These are phyloP conservation scores for Santalum album DNA, from an alignment of 164 flowering plant genomes.

Conservation along the genomic window DNA sequence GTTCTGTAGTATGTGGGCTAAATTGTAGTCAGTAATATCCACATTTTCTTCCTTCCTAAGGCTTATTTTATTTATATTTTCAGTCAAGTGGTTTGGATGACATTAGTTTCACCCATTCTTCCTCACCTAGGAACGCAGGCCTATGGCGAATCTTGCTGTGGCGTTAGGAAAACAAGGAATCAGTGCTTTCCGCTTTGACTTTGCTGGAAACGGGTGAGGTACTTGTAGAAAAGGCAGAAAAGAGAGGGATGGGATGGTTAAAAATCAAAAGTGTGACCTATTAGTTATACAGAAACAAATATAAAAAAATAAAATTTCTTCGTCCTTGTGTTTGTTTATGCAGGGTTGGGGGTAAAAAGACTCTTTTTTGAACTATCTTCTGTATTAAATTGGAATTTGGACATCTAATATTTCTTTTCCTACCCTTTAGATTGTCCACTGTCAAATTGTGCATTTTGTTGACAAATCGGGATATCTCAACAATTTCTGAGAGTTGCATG, in stretches of 20 bases:
- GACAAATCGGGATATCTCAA: too few relatives aligned
- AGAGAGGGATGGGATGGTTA: too few relatives aligned
- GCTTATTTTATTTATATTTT: neutral
- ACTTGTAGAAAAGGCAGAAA: neutral
- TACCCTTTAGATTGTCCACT: too few relatives aligned
- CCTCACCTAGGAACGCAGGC: conserved; percentile 38
- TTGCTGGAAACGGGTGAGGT: conserved; percentile 80
- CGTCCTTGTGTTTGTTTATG: too few relatives aligned
- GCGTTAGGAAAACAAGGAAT: conserved; percentile 52
- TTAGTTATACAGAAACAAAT: too few relatives aligned
- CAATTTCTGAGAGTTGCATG: too few relatives aligned
- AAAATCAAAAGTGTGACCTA: too few relatives aligned
- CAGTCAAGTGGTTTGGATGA: neutral
- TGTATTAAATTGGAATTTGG: too few relatives aligned
- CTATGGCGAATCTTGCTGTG: conserved; percentile 47
- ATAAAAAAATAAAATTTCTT: too few relatives aligned
- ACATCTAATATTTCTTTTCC: too few relatives aligned
- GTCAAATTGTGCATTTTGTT: too few relatives aligned
- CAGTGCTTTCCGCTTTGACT: conserved; percentile 75
- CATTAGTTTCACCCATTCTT: neutral
- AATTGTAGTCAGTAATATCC: neutral
- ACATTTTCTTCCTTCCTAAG: neutral
- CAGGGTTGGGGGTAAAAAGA: too few relatives aligned
- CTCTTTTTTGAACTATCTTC: neutral
- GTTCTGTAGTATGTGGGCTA: neutral